A percentile compares a stretch with the other conserved stretches of the same genome.
Evolutionary conservation across 2,329 filamentous ascomycete species (phyloP).

Genomic region (Arthrobotrys entomopaga): DNA sequence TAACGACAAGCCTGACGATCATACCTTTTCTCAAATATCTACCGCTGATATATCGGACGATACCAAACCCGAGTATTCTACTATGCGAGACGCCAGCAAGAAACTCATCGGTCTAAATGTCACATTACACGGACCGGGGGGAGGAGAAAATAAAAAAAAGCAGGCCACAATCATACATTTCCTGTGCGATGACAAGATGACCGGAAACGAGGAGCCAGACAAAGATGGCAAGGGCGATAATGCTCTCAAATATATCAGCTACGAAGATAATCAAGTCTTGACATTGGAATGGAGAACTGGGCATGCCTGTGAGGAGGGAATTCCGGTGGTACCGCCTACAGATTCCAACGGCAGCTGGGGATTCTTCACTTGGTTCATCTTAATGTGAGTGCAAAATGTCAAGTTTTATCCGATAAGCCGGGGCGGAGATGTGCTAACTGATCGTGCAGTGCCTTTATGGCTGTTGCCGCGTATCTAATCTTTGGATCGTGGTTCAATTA

Average conservation of each 20-base stretch:
- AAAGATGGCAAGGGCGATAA: conserved; percentile 59
- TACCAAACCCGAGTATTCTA: conserved; percentile 33
- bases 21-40: conserved; percentile 11
- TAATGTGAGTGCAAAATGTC: conserved; percentile 74
- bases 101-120: conserved; percentile 67
- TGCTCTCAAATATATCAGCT: conserved; percentile 79
- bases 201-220: conserved; percentile 66
- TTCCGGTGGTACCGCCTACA: conserved; percentile 61
- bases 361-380: conserved; percentile 96
- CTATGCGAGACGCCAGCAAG: conserved; percentile 69
- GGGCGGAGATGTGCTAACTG: conserved; percentile 3
- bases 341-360: conserved; percentile 75
- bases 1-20: conserved; percentile 61
- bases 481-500: conserved; percentile 99
- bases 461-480: conserved; percentile 88
- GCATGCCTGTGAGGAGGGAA: conserved; percentile 76
- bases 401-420: not conserved
- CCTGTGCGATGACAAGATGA: conserved; percentile 82
- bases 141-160: conserved; percentile 66
- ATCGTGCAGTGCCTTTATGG: conserved; percentile 77
- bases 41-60: conserved; percentile 27
- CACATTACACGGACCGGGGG: conserved; percentile 68
- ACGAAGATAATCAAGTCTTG: conserved; percentile 72
- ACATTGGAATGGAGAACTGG: conserved; percentile 87
- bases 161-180: conserved; percentile 87